Conservation (phyloP, 2,329 filamentous ascomycete genomes). For the Trichoderma semiorbis region DNA sequence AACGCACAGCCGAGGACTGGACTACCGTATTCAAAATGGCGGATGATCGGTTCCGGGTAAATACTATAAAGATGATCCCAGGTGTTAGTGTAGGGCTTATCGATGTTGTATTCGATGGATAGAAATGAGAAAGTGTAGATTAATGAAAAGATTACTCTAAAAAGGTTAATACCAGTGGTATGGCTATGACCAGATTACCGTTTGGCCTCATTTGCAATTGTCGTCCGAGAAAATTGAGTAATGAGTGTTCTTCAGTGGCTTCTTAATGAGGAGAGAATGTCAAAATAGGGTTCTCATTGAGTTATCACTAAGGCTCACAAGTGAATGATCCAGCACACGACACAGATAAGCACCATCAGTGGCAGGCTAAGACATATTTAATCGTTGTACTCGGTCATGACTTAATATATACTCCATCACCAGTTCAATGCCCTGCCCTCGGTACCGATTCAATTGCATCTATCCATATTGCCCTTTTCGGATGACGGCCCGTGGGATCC, state of each 20-base stretch:
- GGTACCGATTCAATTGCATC: background rate
- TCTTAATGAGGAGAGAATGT: background rate
- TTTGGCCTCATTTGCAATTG: too few relatives aligned
- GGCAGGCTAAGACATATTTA: background rate
- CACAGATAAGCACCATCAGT: rapidly evolving
- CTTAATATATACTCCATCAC: background rate
- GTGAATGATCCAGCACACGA: background rate
- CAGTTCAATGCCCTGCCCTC: background rate
- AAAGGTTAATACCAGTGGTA: too few relatives aligned
- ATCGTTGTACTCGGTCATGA: background rate
- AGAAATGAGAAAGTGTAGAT: too few relatives aligned
- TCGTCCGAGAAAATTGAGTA: too few relatives aligned
- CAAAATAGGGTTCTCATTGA: background rate
- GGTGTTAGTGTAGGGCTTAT: background rate
- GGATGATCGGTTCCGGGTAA: background rate
- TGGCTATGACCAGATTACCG: too few relatives aligned
- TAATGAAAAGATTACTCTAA: background rate
- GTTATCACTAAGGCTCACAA: background rate
- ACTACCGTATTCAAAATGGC: background rate
- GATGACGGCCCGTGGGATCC: background rate
- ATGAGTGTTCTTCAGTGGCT: background rate
- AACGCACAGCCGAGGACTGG: background rate
- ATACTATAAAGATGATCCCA: background rate
- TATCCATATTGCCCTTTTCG: background rate
- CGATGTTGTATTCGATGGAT: background rate